Base-by-base conservation (phyloP, 805 yeast species). In the Kuraishia capsulata region DNA sequence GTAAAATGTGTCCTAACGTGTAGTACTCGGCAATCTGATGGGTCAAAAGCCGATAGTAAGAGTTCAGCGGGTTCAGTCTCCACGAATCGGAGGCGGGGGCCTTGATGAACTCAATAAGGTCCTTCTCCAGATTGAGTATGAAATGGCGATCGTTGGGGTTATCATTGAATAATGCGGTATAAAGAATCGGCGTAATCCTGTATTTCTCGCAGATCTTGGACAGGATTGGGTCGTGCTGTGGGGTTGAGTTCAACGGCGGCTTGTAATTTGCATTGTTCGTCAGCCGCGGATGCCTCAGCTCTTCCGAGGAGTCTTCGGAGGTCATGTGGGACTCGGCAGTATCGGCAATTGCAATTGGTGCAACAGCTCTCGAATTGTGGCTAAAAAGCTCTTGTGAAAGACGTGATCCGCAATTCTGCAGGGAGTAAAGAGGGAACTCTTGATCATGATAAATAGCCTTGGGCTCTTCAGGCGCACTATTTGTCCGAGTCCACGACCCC, bases 1-100 rank as follows among this genome's bases (percentile, higher is more conserved):
- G 58, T 33, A 69, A 45, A 6, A 67, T 67, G 49, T 82, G 89
- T 32, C 76, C 77, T 40, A 81, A 53, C 19, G 65, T 61, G 49
- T 80, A 78, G 52, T 79, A 80, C 29, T 76, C 81, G 4, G 88
- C 84, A 26, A 81, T 59, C 45, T 80, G 82, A 54, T 83, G 89
- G 0, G 81, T 69, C 39, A 83, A 57, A 34, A 83, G 60, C 46
- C 90, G 61, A 46, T 75, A 77, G 53, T 78, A 82, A 2, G 87
- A 78, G 53, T 82, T 82, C 69, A 76, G 69, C 5, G 82, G 73
- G 30, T 63, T 64, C 50, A 73, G 51, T 44, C 64, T 59, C 64
- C 61, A 48, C 23, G 69, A 55, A 51, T 65, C 45, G 56, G 65
- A 48, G 50, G 64, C 38, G 47, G 67, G 49, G 47, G 61, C 36